Conservation (phyloP, 2,329 filamentous ascomycete genomes). For the Aotearoamyces nothofagi region DNA sequence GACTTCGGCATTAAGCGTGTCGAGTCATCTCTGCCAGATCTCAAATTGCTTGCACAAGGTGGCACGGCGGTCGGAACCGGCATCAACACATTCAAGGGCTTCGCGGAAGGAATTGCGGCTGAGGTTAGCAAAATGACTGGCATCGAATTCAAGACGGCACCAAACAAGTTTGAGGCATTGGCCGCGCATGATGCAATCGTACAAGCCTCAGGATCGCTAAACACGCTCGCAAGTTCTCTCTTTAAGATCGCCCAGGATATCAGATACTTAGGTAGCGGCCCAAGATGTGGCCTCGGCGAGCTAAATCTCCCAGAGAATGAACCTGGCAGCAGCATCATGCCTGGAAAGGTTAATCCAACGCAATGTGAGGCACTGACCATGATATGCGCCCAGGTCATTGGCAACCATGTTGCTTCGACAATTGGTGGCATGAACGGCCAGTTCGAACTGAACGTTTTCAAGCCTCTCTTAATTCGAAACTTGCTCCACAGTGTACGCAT, state of each 20-base stretch:
- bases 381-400: constrained; percentile 95
- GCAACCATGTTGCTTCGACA: constrained; percentile 86
- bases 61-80: constrained; percentile 95
- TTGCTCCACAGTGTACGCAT: constrained; percentile 83
- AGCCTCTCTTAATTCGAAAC: constrained; percentile 91
- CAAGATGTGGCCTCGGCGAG: constrained; percentile 90
- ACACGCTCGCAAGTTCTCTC: constrained; percentile 80
- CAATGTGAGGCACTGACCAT: constrained; percentile 97
- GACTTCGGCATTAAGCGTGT: constrained; percentile 82
- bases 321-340: constrained; percentile 96
- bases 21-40: constrained; percentile 66
- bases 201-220: constrained; percentile 83
- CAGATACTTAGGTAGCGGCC: constrained; percentile 89
- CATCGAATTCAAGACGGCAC: constrained; percentile 84
- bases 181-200: constrained; percentile 93
- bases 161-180: constrained; percentile 97
- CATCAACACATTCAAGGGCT: constrained; percentile 93
- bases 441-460: constrained; percentile 98
- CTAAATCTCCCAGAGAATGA: constrained; percentile 93
- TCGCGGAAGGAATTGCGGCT: constrained; percentile 81
- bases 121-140: constrained; percentile 90
- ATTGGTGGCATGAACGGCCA: constrained; percentile 95
- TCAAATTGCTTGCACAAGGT: constrained; percentile 81
- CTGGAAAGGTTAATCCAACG: constrained; percentile 97
- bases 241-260: constrained; percentile 99